Evolutionary conservation across 177 flowering plant genomes (phyloP), one percentile per base, ranked within the genome.

Genomic region (Telopea speciosissima): DNA sequence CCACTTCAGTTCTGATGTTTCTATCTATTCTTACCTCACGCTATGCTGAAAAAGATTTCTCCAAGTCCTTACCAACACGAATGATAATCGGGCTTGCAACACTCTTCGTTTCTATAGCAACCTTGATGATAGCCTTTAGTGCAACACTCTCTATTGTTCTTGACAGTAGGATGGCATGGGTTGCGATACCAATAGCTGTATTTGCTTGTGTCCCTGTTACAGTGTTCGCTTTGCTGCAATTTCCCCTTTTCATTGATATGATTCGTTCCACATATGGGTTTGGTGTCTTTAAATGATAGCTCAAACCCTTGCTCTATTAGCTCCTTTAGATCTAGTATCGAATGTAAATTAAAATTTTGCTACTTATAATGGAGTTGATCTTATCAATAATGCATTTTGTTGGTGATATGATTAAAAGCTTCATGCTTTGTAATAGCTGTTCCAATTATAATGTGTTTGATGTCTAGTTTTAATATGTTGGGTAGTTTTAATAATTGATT

Each of bases 11-110:
- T 13, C 19, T 62, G 31, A 62, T 24, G 3, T 62, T 62, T 24
- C 19, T 62, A 25, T 62, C 64, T 16, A 62, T 62, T 24, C 33
- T 62, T 16, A 62, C 64, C 25, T 62, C 64, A 62, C 64, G 64
- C 16, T 62, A 24, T 25, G 33, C 64, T 8, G 64, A 62, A 62
- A 6, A 24, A 62, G 64, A 62, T 24, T 62, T 62, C 5, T 3
- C 25, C 64, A 24, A 24, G 28, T 24, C 64, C 26, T 11, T 62
- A 62, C 64, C 64, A 12, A 62, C 1, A 16, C 10, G 31, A 28
- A 13, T 62, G 31, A 62, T 25, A 12, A 8, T 62, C 25, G 64
- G 64, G 12, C 64, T 62, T 24, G 31, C 64, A 24, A 62, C 64
- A 24, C 31, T 62, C 19, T 62, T 62, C 19, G 10, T 62, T 28